Base-by-base conservation (phyloP, 1,284 basidiomycete genomes). In the Cryptococcus wingfieldii region DNA sequence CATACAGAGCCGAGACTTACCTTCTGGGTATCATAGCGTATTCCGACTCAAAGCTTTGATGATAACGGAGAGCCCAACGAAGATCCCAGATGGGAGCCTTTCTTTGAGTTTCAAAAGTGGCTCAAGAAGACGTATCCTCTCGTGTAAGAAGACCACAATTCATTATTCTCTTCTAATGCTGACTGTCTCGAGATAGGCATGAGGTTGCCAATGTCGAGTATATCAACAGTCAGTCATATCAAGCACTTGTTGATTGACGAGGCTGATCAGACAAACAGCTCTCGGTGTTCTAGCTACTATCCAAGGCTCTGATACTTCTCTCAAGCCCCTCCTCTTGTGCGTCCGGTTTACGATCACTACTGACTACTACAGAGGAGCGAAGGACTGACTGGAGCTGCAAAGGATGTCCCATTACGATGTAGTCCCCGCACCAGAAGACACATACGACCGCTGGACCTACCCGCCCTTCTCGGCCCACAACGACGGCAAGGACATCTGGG, bases 241-340 rank as follows among this genome's bases (percentile, higher is more conserved):
- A 34, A 25, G 7, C 10, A 19, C 25, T 16, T 13, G 34, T 27
- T 27, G 16, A 14, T 46, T 16, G n/a, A 27, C 27, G 18, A 43
- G 31, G 44, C 39, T 25, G 44, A 44, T 12, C 6, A 34, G 31
- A 9, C 42, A n/a, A 13, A 16, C 45, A 71, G 69, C 71, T 1
- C 72, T 80, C 31, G 80, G 79, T 31, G 75, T 81, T 28, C 52
- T 81, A 6, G 78, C 77, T 51, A 80, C 79, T 0, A 76, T 79
- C 59, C 51, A 76, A 39, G 80, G 80, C 4, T 69, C 71, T 4
- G 77, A 81, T 51, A 56, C 66, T 6, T 58, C 61, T n/a, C 72
- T 81, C 47, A 79, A 80, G 56, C 80, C 80, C 0, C 64, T 80
- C 8, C 59, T 80, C 2, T 58, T 78, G 66, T 67, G 42, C 52